These are phyloP conservation scores for Apiospora saccharicola DNA, from an alignment of 2,329 filamentous ascomycete genomes.

Conservation along the genomic window DNA sequence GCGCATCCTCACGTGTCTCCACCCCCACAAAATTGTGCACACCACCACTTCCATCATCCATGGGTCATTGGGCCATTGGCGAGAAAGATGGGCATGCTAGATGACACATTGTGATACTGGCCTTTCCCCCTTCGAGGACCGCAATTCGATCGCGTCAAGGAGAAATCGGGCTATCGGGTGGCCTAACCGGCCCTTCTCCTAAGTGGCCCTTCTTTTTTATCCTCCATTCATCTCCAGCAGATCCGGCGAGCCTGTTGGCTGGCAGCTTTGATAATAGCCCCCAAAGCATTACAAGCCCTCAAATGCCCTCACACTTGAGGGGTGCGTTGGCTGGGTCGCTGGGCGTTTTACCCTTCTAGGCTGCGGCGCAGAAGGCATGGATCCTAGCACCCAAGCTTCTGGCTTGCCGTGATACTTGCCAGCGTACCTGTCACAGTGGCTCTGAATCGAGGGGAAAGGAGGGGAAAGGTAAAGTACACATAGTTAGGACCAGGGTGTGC, in stretches of 20 bases:
- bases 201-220: slow-evolving; percentile 8
- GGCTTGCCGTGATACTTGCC: slow-evolving; percentile 18
- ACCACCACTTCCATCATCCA: slow-evolving; percentile 6
- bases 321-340: neutral
- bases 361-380: neutral
- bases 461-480: neutral
- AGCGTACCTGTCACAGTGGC: neutral
- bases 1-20: slow-evolving; percentile 16
- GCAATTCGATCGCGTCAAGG: neutral
- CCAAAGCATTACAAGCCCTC: neutral
- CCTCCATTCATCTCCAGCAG: neutral
- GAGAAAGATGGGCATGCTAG: neutral
- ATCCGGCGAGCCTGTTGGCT: neutral
- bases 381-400: slow-evolving; percentile 15
- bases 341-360: slow-evolving; percentile 7
- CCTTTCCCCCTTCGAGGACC: neutral
- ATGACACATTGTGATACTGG: neutral
- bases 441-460: slow-evolving; percentile 15
- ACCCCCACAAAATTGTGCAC: slow-evolving; percentile 9
- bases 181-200: neutral
- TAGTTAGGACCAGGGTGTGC: neutral
- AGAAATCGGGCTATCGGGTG: neutral
- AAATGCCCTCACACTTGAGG: neutral
- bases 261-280: neutral
- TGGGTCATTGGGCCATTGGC: neutral